Evolutionary conservation across 2,329 filamentous ascomycete species (phyloP).

Genomic region (Ustilaginoidea virens): DNA sequence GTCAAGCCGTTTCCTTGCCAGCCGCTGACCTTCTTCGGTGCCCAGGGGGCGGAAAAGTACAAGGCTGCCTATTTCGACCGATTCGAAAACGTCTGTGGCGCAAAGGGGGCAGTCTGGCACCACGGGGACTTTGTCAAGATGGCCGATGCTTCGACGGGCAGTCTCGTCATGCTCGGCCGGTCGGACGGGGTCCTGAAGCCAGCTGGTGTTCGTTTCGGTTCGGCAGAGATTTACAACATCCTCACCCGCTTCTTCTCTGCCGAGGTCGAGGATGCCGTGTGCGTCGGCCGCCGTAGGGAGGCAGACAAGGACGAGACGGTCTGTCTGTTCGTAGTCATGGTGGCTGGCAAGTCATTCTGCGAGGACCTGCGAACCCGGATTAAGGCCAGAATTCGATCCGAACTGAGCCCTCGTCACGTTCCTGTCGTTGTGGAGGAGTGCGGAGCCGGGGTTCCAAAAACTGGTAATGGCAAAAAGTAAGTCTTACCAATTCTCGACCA

Average conservation of each 20-base stretch:
- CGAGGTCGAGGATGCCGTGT: conserved; percentile 73
- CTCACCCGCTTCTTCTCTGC: conserved; percentile 66
- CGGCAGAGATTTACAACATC: conserved; percentile 94
- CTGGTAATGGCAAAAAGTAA: conserved; percentile 89
- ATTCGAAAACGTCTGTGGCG: conserved; percentile 38
- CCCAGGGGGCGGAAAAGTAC: conserved; percentile 53
- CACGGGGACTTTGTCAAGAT: conserved; percentile 81
- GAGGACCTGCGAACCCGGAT: conserved; percentile 47
- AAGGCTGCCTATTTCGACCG: conserved; percentile 73
- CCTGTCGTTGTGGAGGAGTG: conserved; percentile 71
- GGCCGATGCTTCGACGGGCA: conserved; percentile 51
- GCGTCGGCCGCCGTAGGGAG: conserved; percentile 60
- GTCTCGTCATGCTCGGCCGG: conserved; percentile 78
- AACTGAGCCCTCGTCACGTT: conserved; percentile 80
- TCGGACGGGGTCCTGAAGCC: conserved; percentile 92
- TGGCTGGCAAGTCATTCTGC: conserved; percentile 37
- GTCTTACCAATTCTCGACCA: conserved; percentile 16
- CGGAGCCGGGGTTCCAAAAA: conserved; percentile 70
- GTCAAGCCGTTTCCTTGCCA: conserved; percentile 77
- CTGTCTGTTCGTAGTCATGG: conserved; percentile 74
- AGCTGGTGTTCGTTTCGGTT: conserved; percentile 78
- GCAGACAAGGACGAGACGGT: conserved; percentile 73
- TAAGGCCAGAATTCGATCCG: conserved; percentile 52
- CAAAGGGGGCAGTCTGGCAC: conserved; percentile 53
- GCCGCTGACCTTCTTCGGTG: conserved; percentile 77